Percentiles rank a stretch among this genome's conserved stretches.
Evolutionary conservation across 1,284 basidiomycete genomes (phyloP).

Genomic region (Pholiota adiposa): DNA sequence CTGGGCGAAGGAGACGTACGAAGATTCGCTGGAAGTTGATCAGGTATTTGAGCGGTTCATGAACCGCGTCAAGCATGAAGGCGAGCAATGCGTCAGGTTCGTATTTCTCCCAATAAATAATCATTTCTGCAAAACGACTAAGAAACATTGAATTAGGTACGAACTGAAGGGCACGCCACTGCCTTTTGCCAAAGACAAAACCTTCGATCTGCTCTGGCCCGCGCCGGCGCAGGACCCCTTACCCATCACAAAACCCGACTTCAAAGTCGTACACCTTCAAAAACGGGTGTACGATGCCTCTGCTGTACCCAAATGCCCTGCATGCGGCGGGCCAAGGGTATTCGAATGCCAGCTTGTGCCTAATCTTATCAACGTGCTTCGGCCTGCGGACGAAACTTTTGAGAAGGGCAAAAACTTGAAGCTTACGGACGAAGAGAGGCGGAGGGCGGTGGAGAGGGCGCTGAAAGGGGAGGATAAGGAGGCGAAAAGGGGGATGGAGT

Average conservation of each 20-base stretch:
- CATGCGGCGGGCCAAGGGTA: slow-evolving; percentile 61
- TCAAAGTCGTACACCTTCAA: slow-evolving; percentile 49
- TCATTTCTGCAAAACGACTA: background rate
- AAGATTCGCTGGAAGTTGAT: slow-evolving; percentile 77
- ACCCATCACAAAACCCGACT: slow-evolving; percentile 60
- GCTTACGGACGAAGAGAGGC: slow-evolving; percentile 61
- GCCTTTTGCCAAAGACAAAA: slow-evolving; percentile 70
- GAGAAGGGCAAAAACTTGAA: slow-evolving; percentile 32
- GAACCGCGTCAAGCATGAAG: slow-evolving; percentile 65
- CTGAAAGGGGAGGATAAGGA: slow-evolving; percentile 43
- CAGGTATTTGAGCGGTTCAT: slow-evolving; percentile 81
- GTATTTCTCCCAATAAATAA: slow-evolving; percentile 21
- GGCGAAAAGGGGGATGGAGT: slow-evolving; percentile 69
- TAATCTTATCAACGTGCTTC: slow-evolving; percentile 78
- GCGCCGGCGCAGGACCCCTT: slow-evolving; percentile 44
- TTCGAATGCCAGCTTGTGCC: slow-evolving; percentile 92
- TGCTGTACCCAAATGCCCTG: slow-evolving; percentile 57
- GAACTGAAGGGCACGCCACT: slow-evolving; percentile 76
- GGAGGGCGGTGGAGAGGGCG: slow-evolving; percentile 54
- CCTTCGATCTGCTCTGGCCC: slow-evolving; percentile 77
- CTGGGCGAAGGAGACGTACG: slow-evolving; percentile 76
- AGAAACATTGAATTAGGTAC: slow-evolving; percentile 58
- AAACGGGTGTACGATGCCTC: slow-evolving; percentile 55
- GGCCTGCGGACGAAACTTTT: slow-evolving; percentile 31
- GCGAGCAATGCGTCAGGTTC: slow-evolving; percentile 80